Evolutionary conservation across 2,329 filamentous ascomycete genomes (phyloP), one percentile per base, ranked within the genome.

Genomic region (Juglanconis juglandina): DNA sequence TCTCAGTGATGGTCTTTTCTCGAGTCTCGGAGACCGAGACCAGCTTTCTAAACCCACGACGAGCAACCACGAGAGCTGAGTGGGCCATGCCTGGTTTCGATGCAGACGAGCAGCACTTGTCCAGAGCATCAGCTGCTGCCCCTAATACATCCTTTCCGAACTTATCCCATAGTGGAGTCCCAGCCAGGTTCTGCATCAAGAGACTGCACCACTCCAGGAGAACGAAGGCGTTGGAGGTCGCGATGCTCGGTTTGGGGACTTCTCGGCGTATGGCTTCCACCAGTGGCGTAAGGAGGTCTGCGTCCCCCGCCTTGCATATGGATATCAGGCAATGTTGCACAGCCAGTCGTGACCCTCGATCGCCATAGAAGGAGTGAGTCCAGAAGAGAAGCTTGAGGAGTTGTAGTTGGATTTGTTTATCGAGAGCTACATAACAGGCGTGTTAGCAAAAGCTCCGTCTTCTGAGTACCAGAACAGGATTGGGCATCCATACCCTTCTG

Each of bases 201-300:
- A 94, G 74, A 61, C 89, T 90, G 73, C 87, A 92, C 94, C 94
- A 99, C 73, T 96, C 91, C 13, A 95, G 82, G 66, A 99, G 79
- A 53, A 96, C 91, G 71, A 97, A 96, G 5, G 92, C 90, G 74
- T 87, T 96, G 48, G 83, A 85, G 14, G 89, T 78, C 37, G 94
- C 91, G 68, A 98, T 87, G 64, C 86, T 87, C 17, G 83, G 78
- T 73, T 96, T 97, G 64, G 84, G 81, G 13, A 88, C 85, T 75
- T 99, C 94, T 37, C 81, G 77, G 63, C 87, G 85, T 61, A 97
- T 74, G 53, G 83, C 83, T 48, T 82, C 79, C 49, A 92, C 81
- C 60, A 97, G 84, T 1, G 82, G 79, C 44, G 84, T 78, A 53
- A 95, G 76, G 33, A 84, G 75, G 44, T 87, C 81, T 35, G 81